Evolutionary conservation across 208 protist genomes (phyloP).

Genomic region (Acanthamoeba triangularis): DNA sequence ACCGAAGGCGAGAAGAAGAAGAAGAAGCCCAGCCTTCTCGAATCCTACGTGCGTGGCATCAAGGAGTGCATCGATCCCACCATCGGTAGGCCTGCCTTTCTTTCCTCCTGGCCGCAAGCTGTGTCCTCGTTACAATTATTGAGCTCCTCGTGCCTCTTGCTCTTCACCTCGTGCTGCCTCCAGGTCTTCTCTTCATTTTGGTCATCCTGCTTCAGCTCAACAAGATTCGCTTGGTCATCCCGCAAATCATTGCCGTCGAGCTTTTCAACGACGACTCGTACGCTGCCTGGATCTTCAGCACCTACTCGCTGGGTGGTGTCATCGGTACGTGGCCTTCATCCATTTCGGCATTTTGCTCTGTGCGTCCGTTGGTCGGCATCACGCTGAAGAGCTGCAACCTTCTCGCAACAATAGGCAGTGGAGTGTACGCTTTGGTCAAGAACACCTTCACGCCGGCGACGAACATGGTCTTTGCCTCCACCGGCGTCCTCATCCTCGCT

Average conservation of each 20-base stretch:
- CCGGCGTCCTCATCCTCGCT: constrained; percentile 51
- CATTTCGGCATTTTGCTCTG: background rate
- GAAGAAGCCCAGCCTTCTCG: constrained; percentile 51
- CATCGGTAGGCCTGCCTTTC: background rate
- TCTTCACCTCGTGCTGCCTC: background rate
- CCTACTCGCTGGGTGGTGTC: constrained; percentile 66
- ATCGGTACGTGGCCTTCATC: constrained; percentile 19
- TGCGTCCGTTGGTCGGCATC: too few species aligned
- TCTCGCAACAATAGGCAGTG: background rate
- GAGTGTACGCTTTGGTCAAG: constrained; percentile 50
- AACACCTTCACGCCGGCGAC: constrained; percentile 27
- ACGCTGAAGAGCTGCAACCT: background rate
- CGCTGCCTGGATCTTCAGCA: constrained; percentile 75
- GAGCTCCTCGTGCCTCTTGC: too few species aligned
- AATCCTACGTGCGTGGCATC: constrained; percentile 36
- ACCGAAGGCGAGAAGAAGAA: constrained; percentile 34
- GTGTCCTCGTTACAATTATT: background rate
- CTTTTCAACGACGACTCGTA: constrained; percentile 77
- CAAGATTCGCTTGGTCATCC: constrained; percentile 72
- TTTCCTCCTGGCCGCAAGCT: background rate
- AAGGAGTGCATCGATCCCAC: constrained; percentile 72
- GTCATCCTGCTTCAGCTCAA: constrained; percentile 75
- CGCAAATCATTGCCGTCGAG: constrained; percentile 73
- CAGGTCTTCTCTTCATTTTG: constrained; percentile 63
- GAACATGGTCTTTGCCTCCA: constrained; percentile 43